These are phyloP conservation scores for Phytophthora macrochlamydospora DNA, from an alignment of 352 stramenopile genomes.

Conservation along the genomic window DNA sequence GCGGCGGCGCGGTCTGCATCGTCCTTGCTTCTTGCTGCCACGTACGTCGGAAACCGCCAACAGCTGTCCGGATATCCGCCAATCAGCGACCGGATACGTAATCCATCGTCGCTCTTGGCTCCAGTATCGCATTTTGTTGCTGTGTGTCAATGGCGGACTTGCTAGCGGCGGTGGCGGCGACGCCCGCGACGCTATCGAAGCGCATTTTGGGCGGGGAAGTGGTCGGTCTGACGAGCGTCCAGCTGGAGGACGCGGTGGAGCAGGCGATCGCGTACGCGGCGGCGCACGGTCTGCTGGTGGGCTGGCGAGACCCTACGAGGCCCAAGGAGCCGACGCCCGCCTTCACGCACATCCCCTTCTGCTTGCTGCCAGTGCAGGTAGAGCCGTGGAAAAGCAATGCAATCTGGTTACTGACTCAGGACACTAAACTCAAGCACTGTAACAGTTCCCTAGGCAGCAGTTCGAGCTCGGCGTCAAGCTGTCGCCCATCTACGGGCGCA, in stretches of 20 bases:
- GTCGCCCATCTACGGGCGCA: conserved; percentile 71
- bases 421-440: not conserved
- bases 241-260: conserved; percentile 65
- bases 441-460: conserved; percentile 51
- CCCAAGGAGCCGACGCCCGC: conserved; percentile 35
- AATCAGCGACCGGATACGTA: too few species aligned
- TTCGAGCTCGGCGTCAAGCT: conserved; percentile 73
- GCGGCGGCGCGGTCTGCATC: conserved; percentile 8
- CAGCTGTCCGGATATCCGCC: too few species aligned
- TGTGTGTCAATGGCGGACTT: conserved; percentile 45
- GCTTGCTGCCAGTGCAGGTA: conserved; percentile 66
- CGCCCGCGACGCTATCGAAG: conserved; percentile 16
- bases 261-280: conserved; percentile 77
- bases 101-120: too few species aligned
- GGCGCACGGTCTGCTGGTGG: conserved; percentile 74
- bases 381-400: not conserved
- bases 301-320: conserved; percentile 46
- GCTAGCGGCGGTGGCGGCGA: conserved; percentile 39
- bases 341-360: conserved; percentile 84
- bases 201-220: conserved; percentile 34
- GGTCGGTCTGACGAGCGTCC: conserved; percentile 42
- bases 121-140: too few species aligned
- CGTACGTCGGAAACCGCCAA: not conserved
- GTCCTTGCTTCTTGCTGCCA: not conserved
- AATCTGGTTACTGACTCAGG: not conserved